Evolutionary conservation across 1,139 yeast genomes (phyloP).

Genomic region (Candida neerlandica): DNA sequence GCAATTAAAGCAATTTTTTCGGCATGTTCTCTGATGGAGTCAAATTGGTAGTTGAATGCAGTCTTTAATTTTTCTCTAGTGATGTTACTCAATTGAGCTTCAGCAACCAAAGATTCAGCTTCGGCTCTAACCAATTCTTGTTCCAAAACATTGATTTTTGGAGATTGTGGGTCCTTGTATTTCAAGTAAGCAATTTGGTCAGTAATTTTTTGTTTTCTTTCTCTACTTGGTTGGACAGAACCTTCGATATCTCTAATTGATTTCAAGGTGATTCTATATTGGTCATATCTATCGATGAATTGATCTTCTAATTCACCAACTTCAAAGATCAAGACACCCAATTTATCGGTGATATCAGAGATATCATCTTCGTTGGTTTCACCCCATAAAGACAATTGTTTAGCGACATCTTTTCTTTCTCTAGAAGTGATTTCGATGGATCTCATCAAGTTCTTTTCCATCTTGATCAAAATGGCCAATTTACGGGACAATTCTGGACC

Average conservation of each 20-base stretch:
- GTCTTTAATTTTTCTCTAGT: conserved; percentile 98
- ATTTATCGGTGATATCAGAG: conserved; percentile 93
- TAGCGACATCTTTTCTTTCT: conserved; percentile 82
- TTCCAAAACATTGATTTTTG: conserved; percentile 91
- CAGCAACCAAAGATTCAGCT: conserved; percentile 98
- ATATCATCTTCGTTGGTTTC: conserved; percentile 97
- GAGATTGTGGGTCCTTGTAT: conserved; percentile 97
- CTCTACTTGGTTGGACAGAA: conserved; percentile 97
- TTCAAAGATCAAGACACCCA: conserved; percentile 94
- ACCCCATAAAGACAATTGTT: conserved; percentile 91
- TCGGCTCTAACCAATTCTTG: conserved; percentile 99
- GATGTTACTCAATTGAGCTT: conserved; percentile 96
- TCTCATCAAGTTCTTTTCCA: conserved; percentile 81
- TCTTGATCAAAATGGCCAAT: conserved; percentile 74
- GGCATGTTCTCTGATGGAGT: conserved; percentile 92
- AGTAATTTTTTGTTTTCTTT: conserved; percentile 95
- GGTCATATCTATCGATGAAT: conserved; percentile 96
- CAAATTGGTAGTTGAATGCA: conserved; percentile 96
- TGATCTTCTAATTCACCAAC: conserved; percentile 98
- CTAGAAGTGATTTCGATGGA: conserved; percentile 76
- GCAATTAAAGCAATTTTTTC: conserved; percentile 97
- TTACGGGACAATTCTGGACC: conserved; percentile 82
- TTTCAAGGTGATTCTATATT: conserved; percentile 94
- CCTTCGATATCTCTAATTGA: conserved; percentile 95
- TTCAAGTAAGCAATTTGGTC: conserved; percentile 97